Percentiles rank a stretch among this genome's conserved stretches.
Conservation (phyloP, 106 monocot species). For the Hemerocallis citrina region DNA sequence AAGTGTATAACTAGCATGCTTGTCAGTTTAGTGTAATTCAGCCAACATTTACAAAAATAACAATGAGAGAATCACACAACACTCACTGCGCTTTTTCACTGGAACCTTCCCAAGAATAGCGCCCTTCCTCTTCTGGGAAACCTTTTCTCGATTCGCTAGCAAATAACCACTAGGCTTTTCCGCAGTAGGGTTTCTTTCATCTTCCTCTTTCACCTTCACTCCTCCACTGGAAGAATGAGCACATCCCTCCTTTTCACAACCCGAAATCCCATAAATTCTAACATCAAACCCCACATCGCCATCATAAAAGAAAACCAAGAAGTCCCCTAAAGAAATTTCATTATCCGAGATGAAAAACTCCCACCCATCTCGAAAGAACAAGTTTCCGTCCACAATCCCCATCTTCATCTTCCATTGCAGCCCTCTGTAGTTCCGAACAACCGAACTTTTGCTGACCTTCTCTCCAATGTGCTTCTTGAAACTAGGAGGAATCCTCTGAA, state of each 20-base stretch:
- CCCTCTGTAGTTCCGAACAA: constrained; percentile 7
- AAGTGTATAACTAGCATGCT: too few relatives aligned
- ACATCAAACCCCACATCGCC: constrained; percentile 9
- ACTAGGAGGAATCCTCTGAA: not conserved
- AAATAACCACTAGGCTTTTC: too few relatives aligned
- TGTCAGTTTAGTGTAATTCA: too few relatives aligned
- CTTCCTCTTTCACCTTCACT: too few relatives aligned
- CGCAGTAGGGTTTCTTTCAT: too few relatives aligned
- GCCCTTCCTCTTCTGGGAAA: too few relatives aligned
- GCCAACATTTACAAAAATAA: too few relatives aligned
- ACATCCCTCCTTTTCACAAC: constrained; percentile 10
- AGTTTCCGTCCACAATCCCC: not conserved
- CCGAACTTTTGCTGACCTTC: not conserved
- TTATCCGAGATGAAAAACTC: constrained; percentile 8
- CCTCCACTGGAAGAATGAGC: too few relatives aligned
- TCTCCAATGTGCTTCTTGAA: constrained; percentile 1
- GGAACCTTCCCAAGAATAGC: too few relatives aligned
- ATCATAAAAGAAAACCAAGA: constrained; percentile 14
- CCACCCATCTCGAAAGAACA: constrained; percentile 13
- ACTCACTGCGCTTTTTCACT: too few relatives aligned
- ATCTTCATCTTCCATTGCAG: constrained; percentile 3
- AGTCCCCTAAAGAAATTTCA: constrained; percentile 1
- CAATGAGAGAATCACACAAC: too few relatives aligned
- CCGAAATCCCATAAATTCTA: constrained; percentile 8
- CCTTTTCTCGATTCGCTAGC: too few relatives aligned